Base-by-base conservation (phyloP, 352 stramenopile species). In the Pythium aquatile region DNA sequence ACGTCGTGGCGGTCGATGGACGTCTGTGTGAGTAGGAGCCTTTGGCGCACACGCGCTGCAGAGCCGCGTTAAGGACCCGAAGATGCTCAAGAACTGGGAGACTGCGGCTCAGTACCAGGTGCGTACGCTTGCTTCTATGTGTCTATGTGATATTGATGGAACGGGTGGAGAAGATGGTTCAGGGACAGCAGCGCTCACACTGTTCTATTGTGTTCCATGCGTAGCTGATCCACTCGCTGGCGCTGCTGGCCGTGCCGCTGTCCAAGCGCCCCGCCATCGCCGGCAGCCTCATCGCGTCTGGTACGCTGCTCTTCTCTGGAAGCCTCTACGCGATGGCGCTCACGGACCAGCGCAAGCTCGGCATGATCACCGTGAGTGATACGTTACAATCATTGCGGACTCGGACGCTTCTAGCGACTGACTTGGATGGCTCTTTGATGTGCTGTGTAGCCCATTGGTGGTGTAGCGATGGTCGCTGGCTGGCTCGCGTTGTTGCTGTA, bases 1-100 rank as follows among this genome's bases (percentile, higher is more conserved):
- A 35, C 32, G 32, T 35, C 32, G 32, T 35, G 32, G 32, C 8
- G 32, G 32, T 9, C 8, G 32, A 5, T 35, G 32, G 32, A 35
- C 32, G 32, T 35, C 8, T 33, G 16, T 32, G 11, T n/a, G 10
- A 30, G 32, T 55, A 94, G 86, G 84, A 7, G 83, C 86, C 46
- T 95, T 95, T 55, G 86, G 86, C 35, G 84, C 86, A 17, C 86
- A 95, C 54, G 84, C 70, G 14, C 69, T 95, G 46, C 77, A 92
- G 70, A 69, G 69, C 30, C 74, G 65, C 39, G 74, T 93, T 33
- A 89, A 79, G 62, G 83, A 95, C 55, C 81, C 83, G 28, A 81
- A 90, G 64, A 74, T 93, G 65, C 69, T 93, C 64, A 93, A 95
- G 76, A 93, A 82, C 65, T 95, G 86, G 86, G 81, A 92, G 61